Percentiles rank a stretch among this genome's conserved stretches.
Conservation (phyloP, 805 yeast genomes). For the Suhomyces pyralidae region DNA sequence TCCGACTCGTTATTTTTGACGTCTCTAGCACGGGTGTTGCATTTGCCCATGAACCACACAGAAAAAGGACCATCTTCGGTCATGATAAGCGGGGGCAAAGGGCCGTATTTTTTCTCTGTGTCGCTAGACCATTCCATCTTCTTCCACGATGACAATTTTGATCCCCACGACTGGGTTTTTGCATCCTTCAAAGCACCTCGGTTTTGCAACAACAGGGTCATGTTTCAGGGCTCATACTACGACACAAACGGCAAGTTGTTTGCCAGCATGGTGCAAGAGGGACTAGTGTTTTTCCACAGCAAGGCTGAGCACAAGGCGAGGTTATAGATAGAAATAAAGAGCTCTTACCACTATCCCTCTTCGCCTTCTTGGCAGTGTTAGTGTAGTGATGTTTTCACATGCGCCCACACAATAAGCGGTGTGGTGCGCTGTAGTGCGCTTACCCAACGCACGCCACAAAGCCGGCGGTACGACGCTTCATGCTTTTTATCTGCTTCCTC, state of each 20-base stretch:
- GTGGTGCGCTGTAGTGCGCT: background rate
- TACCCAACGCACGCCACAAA: too few species aligned
- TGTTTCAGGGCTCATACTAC: conserved; percentile 29
- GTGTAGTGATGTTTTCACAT: background rate
- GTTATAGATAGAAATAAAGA: conserved; percentile 6
- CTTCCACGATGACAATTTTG: conserved; percentile 35
- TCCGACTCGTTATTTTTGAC: conserved; percentile 34
- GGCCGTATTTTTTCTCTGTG: conserved; percentile 27
- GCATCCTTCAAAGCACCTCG: conserved; percentile 28
- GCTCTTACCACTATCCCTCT: background rate
- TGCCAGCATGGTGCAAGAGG: conserved; percentile 35
- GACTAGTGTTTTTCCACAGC: conserved; percentile 25
- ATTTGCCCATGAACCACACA: conserved; percentile 18
- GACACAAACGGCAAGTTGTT: conserved; percentile 26
- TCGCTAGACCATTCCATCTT: conserved; percentile 34
- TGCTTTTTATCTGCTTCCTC: too few species aligned
- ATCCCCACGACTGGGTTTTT: conserved; percentile 32
- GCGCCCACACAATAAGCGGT: background rate
- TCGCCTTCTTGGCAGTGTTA: too few species aligned
- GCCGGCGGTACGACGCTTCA: too few species aligned
- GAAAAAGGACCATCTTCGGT: background rate
- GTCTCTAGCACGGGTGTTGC: conserved; percentile 26
- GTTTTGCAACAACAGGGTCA: conserved; percentile 29
- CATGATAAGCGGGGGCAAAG: conserved; percentile 13
- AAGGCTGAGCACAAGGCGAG: conserved; percentile 20